Conservation (phyloP, 768 basidiomycete genomes). For the Dentipellis fragilis region DNA sequence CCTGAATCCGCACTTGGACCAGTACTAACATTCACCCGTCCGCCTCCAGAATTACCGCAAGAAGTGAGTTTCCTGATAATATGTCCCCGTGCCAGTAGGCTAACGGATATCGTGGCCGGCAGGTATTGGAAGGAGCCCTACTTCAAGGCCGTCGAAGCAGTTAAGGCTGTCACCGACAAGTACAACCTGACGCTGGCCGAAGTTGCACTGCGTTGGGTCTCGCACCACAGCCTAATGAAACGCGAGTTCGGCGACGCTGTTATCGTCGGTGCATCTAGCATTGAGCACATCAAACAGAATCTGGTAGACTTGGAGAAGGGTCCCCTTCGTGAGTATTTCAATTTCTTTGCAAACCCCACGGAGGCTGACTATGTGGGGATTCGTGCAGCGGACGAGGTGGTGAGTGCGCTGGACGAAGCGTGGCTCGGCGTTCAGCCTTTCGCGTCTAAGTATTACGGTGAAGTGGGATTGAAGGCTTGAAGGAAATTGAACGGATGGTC, state of each 20-base stretch:
- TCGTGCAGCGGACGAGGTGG: constrained; percentile 13
- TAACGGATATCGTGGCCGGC: too few relatives aligned
- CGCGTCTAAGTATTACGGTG: constrained; percentile 8
- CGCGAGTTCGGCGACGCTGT: constrained; percentile 39
- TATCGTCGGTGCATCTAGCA: constrained; percentile 53
- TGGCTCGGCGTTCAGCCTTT: constrained; percentile 10
- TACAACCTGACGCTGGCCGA: constrained; percentile 30
- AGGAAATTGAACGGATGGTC: too few relatives aligned
- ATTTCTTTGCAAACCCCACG: not conserved
- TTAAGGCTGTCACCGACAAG: constrained; percentile 31
- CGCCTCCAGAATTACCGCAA: constrained; percentile 13
- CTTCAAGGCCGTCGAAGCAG: constrained; percentile 37
- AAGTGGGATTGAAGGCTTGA: too few relatives aligned
- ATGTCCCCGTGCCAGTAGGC: too few relatives aligned
- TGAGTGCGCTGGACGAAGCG: constrained; percentile 13
- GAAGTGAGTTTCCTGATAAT: not conserved
- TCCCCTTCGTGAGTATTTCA: constrained; percentile 34
- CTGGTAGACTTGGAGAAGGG: constrained; percentile 45
- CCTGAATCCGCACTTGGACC: not conserved
- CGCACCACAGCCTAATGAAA: constrained; percentile 38
- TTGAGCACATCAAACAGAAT: constrained; percentile 49
- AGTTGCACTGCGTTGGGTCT: constrained; percentile 35
- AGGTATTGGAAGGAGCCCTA: constrained; percentile 47
- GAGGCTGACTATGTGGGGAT: not conserved
- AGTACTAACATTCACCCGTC: not conserved